These are phyloP conservation scores for Pulveroboletus sp. DNA, from an alignment of 768 basidiomycete genomes.

Conservation along the genomic window DNA sequence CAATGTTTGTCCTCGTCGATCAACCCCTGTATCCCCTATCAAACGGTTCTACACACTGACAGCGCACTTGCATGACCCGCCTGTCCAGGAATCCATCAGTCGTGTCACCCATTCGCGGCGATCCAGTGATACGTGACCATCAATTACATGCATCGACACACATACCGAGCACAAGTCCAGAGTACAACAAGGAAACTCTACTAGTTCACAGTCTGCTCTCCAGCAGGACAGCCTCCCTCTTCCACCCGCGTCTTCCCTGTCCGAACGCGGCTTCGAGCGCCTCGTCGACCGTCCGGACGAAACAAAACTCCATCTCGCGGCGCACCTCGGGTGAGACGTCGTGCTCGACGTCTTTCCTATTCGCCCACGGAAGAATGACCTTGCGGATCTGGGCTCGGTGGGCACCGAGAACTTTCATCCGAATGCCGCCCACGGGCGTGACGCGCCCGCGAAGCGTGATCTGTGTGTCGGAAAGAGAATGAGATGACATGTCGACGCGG, in stretches of 20 bases:
- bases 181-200: background rate
- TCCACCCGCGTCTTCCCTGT: constrained; percentile 61
- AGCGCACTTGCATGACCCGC: background rate
- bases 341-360: constrained; percentile 83
- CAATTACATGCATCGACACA: background rate
- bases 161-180: background rate
- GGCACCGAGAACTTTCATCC: constrained; percentile 87
- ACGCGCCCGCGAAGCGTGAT: constrained; percentile 82
- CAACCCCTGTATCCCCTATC: constrained; percentile 15
- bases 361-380: constrained; percentile 80
- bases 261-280: constrained; percentile 84
- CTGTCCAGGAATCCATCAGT: too few relatives aligned
- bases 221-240: constrained; percentile 45
- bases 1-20: constrained; percentile 4
- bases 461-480: constrained; percentile 28
- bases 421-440: constrained; percentile 85
- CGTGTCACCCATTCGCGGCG: background rate
- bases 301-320: constrained; percentile 75
- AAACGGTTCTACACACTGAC: constrained; percentile 6
- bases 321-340: constrained; percentile 74
- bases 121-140: background rate
- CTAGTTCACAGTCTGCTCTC: constrained; percentile 59
- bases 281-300: constrained; percentile 74
- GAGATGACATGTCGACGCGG: background rate
- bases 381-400: constrained; percentile 82